Evolutionary conservation across 164 flowering plant genomes (phyloP).

Genomic region (Annona cherimola): DNA sequence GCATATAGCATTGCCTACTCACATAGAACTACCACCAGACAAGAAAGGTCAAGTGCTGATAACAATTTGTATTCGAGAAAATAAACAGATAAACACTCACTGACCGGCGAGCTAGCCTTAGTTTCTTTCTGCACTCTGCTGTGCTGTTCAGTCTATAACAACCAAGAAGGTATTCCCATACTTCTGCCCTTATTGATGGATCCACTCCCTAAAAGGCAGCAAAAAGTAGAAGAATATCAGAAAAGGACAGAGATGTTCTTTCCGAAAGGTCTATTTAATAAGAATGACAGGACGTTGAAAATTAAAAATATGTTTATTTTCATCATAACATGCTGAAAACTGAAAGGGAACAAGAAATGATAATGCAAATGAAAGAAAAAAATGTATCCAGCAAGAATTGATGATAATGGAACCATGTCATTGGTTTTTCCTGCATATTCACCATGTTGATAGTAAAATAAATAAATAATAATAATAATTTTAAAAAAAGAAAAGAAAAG

Average conservation of each 20-base stretch:
- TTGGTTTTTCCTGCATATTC: too few species aligned
- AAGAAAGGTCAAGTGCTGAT: too few species aligned
- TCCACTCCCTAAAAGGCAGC: conserved; percentile 59
- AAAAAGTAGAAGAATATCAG: background rate
- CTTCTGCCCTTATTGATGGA: conserved; percentile 85
- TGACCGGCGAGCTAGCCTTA: conserved; percentile 73
- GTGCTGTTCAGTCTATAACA: conserved; percentile 74
- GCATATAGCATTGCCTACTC: background rate
- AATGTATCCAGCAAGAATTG: too few species aligned
- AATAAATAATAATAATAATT: too few species aligned
- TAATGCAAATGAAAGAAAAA: background rate
- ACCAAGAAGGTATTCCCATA: conserved; percentile 96
- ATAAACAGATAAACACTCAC: conserved; percentile 2
- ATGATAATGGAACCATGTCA: too few species aligned
- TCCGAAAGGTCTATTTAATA: background rate
- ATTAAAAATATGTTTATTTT: too few species aligned
- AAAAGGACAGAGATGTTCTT: background rate
- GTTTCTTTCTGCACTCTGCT: conserved; percentile 48
- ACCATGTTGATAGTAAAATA: too few species aligned
- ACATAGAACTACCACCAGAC: background rate
- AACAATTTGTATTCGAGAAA: background rate
- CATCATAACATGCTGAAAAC: background rate
- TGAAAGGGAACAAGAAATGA: background rate
- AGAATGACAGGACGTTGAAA: too few species aligned
- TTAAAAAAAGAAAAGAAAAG: too few species aligned